These are phyloP conservation scores for Thyridium curvatum DNA, from an alignment of 2,329 filamentous ascomycete genomes.

Conservation along the genomic window DNA sequence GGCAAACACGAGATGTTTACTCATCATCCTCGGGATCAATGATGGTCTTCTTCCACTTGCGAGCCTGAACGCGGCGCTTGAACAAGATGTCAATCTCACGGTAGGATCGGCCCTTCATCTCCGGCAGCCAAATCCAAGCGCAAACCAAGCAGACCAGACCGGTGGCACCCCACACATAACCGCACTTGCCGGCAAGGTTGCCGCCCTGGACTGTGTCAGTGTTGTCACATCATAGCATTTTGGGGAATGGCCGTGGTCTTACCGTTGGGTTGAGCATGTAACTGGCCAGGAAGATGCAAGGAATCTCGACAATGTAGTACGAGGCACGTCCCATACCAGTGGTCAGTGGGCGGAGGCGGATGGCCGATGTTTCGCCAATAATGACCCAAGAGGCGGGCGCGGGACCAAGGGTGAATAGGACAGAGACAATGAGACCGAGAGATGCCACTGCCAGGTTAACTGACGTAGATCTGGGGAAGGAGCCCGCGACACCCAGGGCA, in stretches of 20 bases:
- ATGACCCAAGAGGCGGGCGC: conserved; percentile 62
- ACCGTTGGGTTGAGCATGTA: conserved; percentile 54
- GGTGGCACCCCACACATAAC: conserved; percentile 54
- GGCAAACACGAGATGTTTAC: conserved; percentile 36
- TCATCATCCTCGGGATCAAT: conserved; percentile 56
- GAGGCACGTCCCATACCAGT: conserved; percentile 57
- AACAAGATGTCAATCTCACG: conserved; percentile 58
- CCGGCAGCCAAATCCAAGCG: conserved; percentile 43
- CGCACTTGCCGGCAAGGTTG: conserved; percentile 48
- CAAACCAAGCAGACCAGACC: conserved; percentile 46
- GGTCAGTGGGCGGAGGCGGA: conserved; percentile 59
- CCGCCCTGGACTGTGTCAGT: conserved; percentile 24
- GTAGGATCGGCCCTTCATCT: conserved; percentile 52
- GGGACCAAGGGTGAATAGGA: conserved; percentile 56
- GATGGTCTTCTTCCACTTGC: conserved; percentile 47
- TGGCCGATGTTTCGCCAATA: conserved; percentile 60
- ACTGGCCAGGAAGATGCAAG: conserved; percentile 56
- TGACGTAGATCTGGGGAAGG: conserved; percentile 31
- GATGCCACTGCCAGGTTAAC: conserved; percentile 51
- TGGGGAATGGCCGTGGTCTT: too few relatives aligned
- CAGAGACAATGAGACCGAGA: conserved; percentile 58
- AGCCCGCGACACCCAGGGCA: conserved; percentile 53
- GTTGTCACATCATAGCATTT: conserved; percentile 1
- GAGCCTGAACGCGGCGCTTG: conserved; percentile 44
- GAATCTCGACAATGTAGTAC: conserved; percentile 61